Evolutionary conservation across 1,139 yeast genomes (phyloP).

Genomic region (Debaryomyces singareniensis): DNA sequence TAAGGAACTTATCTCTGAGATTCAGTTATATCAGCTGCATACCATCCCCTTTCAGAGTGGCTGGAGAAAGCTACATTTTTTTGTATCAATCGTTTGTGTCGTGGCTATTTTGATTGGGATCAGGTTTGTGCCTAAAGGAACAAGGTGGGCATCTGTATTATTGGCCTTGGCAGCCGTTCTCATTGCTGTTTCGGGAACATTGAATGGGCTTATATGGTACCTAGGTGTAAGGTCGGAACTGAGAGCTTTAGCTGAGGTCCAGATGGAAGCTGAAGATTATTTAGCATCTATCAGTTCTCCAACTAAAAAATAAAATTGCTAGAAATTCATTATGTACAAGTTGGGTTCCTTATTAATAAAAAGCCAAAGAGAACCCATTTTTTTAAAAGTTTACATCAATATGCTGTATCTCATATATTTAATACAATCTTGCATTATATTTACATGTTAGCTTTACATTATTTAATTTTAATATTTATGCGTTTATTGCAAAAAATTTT

Average conservation of each 20-base stretch:
- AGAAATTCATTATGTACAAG: too few relatives aligned
- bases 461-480: too few relatives aligned
- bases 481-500: too few relatives aligned
- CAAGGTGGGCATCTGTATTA: constrained; percentile 56
- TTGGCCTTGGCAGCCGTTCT: constrained; percentile 47
- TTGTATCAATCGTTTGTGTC: constrained; percentile 44
- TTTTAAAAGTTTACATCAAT: too few relatives aligned
- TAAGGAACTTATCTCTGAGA: constrained; percentile 49
- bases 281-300: constrained; percentile 8
- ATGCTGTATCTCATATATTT: too few relatives aligned
- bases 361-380: too few relatives aligned
- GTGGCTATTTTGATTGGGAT: constrained; percentile 51
- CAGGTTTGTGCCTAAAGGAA: constrained; percentile 50
- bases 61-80: constrained; percentile 65
- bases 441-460: too few relatives aligned
- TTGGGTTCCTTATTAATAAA: too few relatives aligned
- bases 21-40: constrained; percentile 48
- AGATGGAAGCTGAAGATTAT: constrained; percentile 50
- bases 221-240: constrained; percentile 74
- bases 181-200: constrained; percentile 57
- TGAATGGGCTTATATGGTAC: constrained; percentile 74
- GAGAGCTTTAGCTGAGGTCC: constrained; percentile 70
- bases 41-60: constrained; percentile 53
- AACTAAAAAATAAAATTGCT: too few relatives aligned
- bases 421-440: too few relatives aligned